Base-by-base conservation (phyloP, 352 stramenopile species). In the Phytophthora citricola region DNA sequence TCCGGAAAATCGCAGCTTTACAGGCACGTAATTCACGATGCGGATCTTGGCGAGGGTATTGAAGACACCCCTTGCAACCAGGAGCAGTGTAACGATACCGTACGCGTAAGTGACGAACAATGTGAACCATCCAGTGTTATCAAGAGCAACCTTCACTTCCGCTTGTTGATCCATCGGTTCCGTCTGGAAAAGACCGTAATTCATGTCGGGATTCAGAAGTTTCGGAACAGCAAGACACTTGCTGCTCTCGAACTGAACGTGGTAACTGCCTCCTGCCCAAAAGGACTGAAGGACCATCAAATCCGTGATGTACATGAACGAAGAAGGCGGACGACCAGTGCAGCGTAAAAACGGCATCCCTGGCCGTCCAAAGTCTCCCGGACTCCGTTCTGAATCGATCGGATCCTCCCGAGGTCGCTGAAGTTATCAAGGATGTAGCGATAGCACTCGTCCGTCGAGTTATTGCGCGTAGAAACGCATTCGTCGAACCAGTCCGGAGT, bases 391-490 rank as follows among this genome's bases (percentile, higher is more conserved):
- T 87, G 79, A 34, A 83, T 75, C 15, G 59, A 17, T 2, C 71
- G 70, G 26, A 83, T 63, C 0, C 71, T 27, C 1, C 58, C 53
- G 15, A 90, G 64, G 8, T 58, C 27, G 1, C 82, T 63, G 24
- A 87, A 91, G 17, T 85, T 70, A 50, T 83, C 63, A 5, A 87
- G 53, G n/a, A 90, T 86, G 48, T 85, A 75, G n/a, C 68, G 61
- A 29, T 89, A 69, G 32, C 78, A 89, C 5, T 43, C 41, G 9
- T 50, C 52, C 4, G 69, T 70, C 2, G 63, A 65, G 48, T 86
- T 83, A 11, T 15, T 27, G 43, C 73, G 17, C 44, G 26, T 47
- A 11, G 20, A 31, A 20, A 79, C 38, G 48, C 81, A 89, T 20
- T 74, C 66, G n/a, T 76, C 60, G 26, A 79, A 67, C 78, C 75